These are phyloP conservation scores for Haplosporangium sp. DNA, from an alignment of 371 early-diverging fungal genomes.

Conservation along the genomic window DNA sequence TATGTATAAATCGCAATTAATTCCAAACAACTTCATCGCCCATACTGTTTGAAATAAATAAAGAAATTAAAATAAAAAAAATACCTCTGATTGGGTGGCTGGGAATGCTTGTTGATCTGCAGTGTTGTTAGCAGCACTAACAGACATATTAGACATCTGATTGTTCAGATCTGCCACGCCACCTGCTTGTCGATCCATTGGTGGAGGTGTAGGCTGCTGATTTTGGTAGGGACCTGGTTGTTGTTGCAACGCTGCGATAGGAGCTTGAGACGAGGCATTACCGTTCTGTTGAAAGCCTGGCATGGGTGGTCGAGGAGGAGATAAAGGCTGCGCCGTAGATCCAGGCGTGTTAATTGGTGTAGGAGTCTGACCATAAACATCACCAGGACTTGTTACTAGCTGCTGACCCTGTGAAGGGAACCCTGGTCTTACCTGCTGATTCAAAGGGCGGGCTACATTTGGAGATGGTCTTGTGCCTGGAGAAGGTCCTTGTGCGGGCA, in stretches of 20 bases:
- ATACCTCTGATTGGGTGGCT: conserved; percentile 31
- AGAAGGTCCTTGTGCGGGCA: conserved; percentile 27
- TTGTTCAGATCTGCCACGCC: conserved; percentile 23
- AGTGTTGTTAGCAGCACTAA: conserved; percentile 16
- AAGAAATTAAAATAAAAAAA: neutral
- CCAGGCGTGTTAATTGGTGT: conserved; percentile 39
- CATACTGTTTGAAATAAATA: too few species aligned
- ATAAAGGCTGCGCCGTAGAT: conserved; percentile 29
- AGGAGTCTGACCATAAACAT: conserved; percentile 26
- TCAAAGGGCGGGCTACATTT: conserved; percentile 24
- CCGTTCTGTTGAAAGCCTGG: conserved; percentile 17
- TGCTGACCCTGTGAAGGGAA: too few species aligned
- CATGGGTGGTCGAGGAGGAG: conserved; percentile 25
- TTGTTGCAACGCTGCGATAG: conserved; percentile 15
- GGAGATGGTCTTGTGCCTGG: conserved; percentile 33
- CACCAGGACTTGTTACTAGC: conserved; percentile 3
- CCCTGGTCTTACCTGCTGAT: conserved; percentile 33
- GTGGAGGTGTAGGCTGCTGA: conserved; percentile 6
- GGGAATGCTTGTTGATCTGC: conserved; percentile 29
- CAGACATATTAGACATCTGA: conserved; percentile 49
- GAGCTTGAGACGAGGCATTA: conserved; percentile 22
- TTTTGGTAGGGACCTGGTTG: conserved; percentile 15
- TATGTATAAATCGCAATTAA: neutral
- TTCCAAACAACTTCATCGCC: too few species aligned
- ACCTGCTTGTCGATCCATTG: conserved; percentile 20